Conservation (phyloP, 805 yeast species). For the Hanseniaspora nectarophila region DNA sequence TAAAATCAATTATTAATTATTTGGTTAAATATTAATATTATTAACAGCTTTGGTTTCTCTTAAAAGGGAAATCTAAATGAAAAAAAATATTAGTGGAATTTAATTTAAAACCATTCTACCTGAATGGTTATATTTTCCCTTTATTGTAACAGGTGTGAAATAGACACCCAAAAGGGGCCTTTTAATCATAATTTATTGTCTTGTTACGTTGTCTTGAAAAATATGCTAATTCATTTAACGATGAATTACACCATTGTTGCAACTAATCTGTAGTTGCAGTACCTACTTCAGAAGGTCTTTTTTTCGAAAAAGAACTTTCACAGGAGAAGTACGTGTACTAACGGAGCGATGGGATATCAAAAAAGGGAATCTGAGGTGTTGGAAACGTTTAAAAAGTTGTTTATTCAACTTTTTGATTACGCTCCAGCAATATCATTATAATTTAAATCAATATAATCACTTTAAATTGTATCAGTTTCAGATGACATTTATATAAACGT, state of each 20-base stretch:
- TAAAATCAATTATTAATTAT: background rate
- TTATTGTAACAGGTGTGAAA: too few relatives aligned
- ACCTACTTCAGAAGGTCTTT: conserved; percentile 1
- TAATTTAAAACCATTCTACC: too few relatives aligned
- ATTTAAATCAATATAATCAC: background rate
- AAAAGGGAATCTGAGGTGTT: background rate
- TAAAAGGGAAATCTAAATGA: background rate
- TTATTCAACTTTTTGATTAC: background rate
- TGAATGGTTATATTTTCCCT: too few relatives aligned
- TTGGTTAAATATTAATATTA: too few relatives aligned
- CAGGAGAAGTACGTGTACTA: conserved; percentile 14
- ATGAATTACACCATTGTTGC: conserved; percentile 13
- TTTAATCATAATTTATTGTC: background rate
- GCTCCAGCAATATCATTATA: background rate
- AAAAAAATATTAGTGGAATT: too few relatives aligned
- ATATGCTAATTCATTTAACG: background rate
- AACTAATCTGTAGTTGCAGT: conserved; percentile 15
- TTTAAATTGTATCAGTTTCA: conserved; percentile 9
- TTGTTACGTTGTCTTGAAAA: background rate
- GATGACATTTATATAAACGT: conserved; percentile 12
- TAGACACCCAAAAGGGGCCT: too few relatives aligned
- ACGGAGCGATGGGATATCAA: conserved; percentile 16
- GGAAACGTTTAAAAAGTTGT: background rate
- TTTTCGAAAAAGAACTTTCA: background rate
- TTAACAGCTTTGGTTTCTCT: background rate